A percentile compares a stretch with the other conserved stretches of the same genome.
Conservation (phyloP, 371 early-diverging fungal species). For the Mucor sp. region DNA sequence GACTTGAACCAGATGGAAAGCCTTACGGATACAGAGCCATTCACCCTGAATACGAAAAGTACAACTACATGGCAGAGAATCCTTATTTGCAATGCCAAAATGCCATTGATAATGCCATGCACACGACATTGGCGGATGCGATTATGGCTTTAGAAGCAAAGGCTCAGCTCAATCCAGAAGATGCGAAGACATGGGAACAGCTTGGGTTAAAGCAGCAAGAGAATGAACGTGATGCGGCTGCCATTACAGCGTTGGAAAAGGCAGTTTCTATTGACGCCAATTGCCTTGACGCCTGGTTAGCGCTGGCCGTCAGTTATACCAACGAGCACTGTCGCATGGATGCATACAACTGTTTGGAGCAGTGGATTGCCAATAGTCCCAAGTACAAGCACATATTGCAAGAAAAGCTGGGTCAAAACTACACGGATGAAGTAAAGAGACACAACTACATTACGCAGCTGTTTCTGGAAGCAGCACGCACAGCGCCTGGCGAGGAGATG, state of each 20-base stretch:
- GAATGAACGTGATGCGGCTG: constrained; percentile 91
- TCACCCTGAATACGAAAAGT: constrained; percentile 69
- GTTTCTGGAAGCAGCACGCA: constrained; percentile 81
- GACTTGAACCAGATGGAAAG: constrained; percentile 45
- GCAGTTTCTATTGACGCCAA: constrained; percentile 77
- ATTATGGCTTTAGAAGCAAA: constrained; percentile 92
- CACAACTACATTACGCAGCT: constrained; percentile 61
- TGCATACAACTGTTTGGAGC: constrained; percentile 85
- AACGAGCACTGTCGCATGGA: constrained; percentile 88
- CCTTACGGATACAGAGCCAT: constrained; percentile 62
- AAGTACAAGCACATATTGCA: constrained; percentile 57
- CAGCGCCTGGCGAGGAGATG: constrained; percentile 68
- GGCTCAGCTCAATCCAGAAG: constrained; percentile 74
- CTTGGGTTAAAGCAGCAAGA: constrained; percentile 93
- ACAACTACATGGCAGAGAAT: constrained; percentile 78
- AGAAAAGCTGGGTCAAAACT: constrained; percentile 12
- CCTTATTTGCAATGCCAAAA: constrained; percentile 63
- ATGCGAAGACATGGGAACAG: constrained; percentile 84
- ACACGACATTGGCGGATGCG: constrained; percentile 75
- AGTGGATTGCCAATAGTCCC: constrained; percentile 81
- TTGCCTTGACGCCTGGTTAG: constrained; percentile 79
- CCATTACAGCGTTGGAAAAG: constrained; percentile 87
- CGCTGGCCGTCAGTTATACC: constrained; percentile 91
- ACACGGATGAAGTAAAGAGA: constrained; percentile 11
- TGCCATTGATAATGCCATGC: constrained; percentile 45